These are phyloP conservation scores for Coriolopsis trogii DNA, from an alignment of 1,284 basidiomycete genomes.

Conservation along the genomic window DNA sequence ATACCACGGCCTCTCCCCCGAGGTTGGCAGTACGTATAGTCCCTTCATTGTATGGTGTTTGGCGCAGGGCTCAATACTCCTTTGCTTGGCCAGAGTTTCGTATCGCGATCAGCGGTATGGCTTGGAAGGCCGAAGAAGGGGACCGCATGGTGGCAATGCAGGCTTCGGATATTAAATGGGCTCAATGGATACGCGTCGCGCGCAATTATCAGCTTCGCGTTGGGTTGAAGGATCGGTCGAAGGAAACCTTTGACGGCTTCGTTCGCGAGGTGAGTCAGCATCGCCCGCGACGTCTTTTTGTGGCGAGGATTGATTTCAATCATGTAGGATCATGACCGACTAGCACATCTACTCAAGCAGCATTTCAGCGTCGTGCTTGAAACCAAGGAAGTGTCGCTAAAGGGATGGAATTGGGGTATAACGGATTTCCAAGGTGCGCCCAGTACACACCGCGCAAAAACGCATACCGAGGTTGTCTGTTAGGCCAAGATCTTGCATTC, in stretches of 20 bases:
- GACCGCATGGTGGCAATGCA: conserved; percentile 70
- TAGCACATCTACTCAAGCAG: conserved; percentile 78
- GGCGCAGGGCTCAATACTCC: conserved; percentile 4
- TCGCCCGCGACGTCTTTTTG: conserved; percentile 7
- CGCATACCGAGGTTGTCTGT: not conserved
- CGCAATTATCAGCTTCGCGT: conserved; percentile 90
- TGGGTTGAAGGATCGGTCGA: conserved; percentile 74
- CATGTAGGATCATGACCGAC: conserved; percentile 87
- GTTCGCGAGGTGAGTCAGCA: conserved; percentile 72
- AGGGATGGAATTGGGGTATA: conserved; percentile 99
- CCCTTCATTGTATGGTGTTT: not conserved
- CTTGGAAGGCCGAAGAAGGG: conserved; percentile 83
- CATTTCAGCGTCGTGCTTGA: conserved; percentile 89
- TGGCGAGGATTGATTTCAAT: not conserved
- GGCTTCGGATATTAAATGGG: conserved; percentile 82
- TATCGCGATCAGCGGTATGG: conserved; percentile 86
- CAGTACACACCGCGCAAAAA: not conserved
- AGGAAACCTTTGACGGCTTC: conserved; percentile 94
- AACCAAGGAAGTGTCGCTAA: conserved; percentile 84
- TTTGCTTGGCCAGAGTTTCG: conserved; percentile 70
- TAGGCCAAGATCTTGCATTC: conserved; percentile 91
- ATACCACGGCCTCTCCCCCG: conserved; percentile 73
- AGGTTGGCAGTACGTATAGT: conserved; percentile 70
- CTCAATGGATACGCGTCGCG: conserved; percentile 90
- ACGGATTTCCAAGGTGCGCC: conserved; percentile 88